A percentile compares a stretch with the other conserved stretches of the same genome.
Conservation (phyloP, 148 eudicot genomes). For the Vaccinium darrowii region DNA sequence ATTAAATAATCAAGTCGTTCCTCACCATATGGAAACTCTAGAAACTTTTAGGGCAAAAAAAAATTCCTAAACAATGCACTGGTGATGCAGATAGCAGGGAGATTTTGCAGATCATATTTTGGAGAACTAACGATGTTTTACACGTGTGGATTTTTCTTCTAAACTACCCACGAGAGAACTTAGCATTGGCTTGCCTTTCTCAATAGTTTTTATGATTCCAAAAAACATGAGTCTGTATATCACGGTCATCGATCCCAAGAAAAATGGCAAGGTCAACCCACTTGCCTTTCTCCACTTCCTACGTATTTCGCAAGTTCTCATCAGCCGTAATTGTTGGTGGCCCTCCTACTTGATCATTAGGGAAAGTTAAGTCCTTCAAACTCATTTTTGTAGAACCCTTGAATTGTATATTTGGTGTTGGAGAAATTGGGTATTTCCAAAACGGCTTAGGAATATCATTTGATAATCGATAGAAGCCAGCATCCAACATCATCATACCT, state of each 20-base stretch:
- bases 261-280: slow-evolving; percentile 61
- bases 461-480: slow-evolving; percentile 52
- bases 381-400: slow-evolving; percentile 60
- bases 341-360: slow-evolving; percentile 29
- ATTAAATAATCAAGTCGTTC: background rate
- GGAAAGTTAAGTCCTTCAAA: slow-evolving; percentile 44
- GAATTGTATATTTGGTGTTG: slow-evolving; percentile 41
- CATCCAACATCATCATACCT: slow-evolving; percentile 55
- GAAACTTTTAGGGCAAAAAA: background rate
- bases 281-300: slow-evolving; percentile 67
- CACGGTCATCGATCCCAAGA: slow-evolving; percentile 62
- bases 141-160: background rate
- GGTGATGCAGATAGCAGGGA: background rate
- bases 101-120: too few relatives aligned
- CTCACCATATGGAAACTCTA: background rate
- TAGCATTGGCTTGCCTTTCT: slow-evolving; percentile 42
- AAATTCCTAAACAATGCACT: background rate
- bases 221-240: slow-evolving; percentile 55
- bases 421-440: slow-evolving; percentile 56
- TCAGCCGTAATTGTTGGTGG: slow-evolving; percentile 33
- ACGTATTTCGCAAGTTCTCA: slow-evolving; percentile 40
- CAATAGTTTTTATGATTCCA: slow-evolving; percentile 35
- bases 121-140: background rate
- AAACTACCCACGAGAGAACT: slow-evolving; percentile 14
- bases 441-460: slow-evolving; percentile 51